Evolutionary conservation across 1,284 basidiomycete genomes (phyloP).

Genomic region (Tilletia walkeri): DNA sequence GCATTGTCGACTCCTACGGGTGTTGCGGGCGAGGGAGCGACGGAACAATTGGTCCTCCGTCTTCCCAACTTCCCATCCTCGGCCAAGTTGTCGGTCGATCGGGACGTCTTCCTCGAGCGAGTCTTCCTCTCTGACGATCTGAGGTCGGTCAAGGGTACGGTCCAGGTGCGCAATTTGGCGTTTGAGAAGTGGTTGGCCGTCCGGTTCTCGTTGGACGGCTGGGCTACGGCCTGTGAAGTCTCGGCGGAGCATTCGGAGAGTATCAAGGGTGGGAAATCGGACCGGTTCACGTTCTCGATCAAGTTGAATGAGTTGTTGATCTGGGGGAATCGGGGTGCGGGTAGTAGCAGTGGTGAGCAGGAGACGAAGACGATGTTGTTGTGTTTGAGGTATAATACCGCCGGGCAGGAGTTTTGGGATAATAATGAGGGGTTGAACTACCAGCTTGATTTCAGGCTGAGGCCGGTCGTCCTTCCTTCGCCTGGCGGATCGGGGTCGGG

Average conservation of each 20-base stretch:
- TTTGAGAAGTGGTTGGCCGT: slow-evolving; percentile 84
- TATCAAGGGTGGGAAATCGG: slow-evolving; percentile 64
- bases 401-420: slow-evolving; percentile 82
- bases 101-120: slow-evolving; percentile 62
- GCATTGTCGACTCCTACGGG: slow-evolving; percentile 12
- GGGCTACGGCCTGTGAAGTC: slow-evolving; percentile 94
- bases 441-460: slow-evolving; percentile 61
- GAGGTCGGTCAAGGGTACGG: slow-evolving; percentile 66
- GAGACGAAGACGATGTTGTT: slow-evolving; percentile 80
- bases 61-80: slow-evolving; percentile 62
- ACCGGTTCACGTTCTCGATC: slow-evolving; percentile 63
- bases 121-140: slow-evolving; percentile 67
- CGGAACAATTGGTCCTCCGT: slow-evolving; percentile 57
- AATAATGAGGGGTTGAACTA: slow-evolving; percentile 83
- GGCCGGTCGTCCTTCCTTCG: slow-evolving; percentile 11
- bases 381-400: slow-evolving; percentile 74
- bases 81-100: slow-evolving; percentile 55
- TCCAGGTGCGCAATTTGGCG: slow-evolving; percentile 79
- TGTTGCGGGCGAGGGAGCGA: slow-evolving; percentile 25
- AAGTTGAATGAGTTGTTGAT: slow-evolving; percentile 59
- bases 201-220: slow-evolving; percentile 87
- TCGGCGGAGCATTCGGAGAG: slow-evolving; percentile 71
- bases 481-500: no score
- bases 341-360: slow-evolving; percentile 61
- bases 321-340: slow-evolving; percentile 33